Base-by-base conservation (phyloP, 495 filamentous ascomycete genomes). In the Achaetomiella virescens region DNA sequence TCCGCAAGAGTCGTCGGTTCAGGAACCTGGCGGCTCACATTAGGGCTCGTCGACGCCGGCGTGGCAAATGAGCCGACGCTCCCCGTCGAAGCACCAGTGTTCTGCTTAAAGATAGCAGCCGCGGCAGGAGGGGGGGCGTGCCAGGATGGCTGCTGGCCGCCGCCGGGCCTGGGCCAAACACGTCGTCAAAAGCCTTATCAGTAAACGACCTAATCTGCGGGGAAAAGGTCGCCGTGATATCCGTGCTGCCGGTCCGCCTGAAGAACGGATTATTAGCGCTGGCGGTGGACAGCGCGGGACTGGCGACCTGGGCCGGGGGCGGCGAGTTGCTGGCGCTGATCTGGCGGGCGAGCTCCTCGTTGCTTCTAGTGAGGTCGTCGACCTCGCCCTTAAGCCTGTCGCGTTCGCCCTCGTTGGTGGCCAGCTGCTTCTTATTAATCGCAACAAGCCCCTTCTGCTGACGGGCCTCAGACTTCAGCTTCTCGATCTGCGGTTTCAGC, bases 361-460 rank as follows among this genome's bases (percentile, higher is more conserved):
- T 80, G 61, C 84, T 85, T 67, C 77, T 84, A 31, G 80, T 77
- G 35, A 89, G 68, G 25, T 83, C 81, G 27, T 87, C 84, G 37
- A 88, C 85, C 61, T 96, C 90, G 8, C 70, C 71, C 71, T 90
- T 89, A 37, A 93, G 67, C 70, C 88, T 92, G 40, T 96, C 91
- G 15, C 86, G 79, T 63, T 97, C 93, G 29, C 77, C 81, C 69
- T 98, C 95, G 57, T 84, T 85, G 1, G 92, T 96, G 35, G 87
- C 79, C 45, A 97, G 77, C 72, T 98, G 93, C 73, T 98, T 97
- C 74, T 95, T 97, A 74, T 95, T 95, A 71, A 98, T 97, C 5
- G 95, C 90, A 42, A 95, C 93, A 41, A 96, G 72, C 10, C 93
- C 93, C 70, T 95, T 96, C 72, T 97, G 90, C 66, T 96, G 93